Evolutionary conservation across 305 asterid genomes (phyloP), one percentile per base, ranked within the genome.

Genomic region (Fraxinus platypoda): DNA sequence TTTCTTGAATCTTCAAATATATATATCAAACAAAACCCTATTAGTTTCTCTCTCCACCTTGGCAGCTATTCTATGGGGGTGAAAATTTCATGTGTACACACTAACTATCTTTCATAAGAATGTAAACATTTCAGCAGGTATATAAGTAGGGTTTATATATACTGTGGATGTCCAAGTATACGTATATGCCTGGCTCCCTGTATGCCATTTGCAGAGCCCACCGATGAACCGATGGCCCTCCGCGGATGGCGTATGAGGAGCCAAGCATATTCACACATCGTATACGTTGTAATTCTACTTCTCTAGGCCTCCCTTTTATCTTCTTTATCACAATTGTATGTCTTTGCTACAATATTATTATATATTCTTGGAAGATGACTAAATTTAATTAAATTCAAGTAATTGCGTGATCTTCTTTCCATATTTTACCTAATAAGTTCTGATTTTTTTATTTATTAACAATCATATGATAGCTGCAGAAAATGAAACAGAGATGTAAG

Each of bases 141-240:
- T 3, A 46, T 15, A 46, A 13, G 57, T 46, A 46, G 2, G 57
- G 6, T 15, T 46, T 15, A 46, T 46, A 1, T 19, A 57, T 23
- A 62, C 35, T 26, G 75, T 35, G 78, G 30, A 70, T 25, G 71
- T 54, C 41, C 1, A 21, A 78, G 77, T 75, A 81, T 78, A 84
- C 72, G 80, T 81, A 89, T 91, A 93, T 94, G 98, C 98, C 95
- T 94, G 98, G 98, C 98, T 94, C 98, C 98, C 95, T 91, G 95
- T 94, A 94, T 91, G 98, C 98, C 98, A 93, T 90, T 88, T 89
- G 89, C 86, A 88, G 93, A 93, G 92, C 87, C 88, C 94, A 91
- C 79, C 94, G 97, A 77, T 37, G 23, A 81, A 30, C 84, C 92
- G 80, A 77, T 81, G 84, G 64, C 80, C 73, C 77, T 84, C 78